Conservation (phyloP, 768 basidiomycete genomes). For the Hericium alpestre region DNA sequence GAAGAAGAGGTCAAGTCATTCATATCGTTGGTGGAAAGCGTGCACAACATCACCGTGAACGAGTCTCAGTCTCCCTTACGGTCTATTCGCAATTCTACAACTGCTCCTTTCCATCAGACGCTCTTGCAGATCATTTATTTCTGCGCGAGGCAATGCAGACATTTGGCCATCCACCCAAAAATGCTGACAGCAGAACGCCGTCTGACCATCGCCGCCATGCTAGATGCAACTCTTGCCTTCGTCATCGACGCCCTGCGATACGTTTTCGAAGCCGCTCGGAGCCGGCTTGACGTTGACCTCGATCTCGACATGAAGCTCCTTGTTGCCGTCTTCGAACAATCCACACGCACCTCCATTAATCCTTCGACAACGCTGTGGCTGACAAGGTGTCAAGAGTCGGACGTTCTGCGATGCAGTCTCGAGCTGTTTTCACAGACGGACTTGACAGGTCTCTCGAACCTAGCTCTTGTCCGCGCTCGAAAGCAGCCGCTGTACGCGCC, state of each 20-base stretch:
- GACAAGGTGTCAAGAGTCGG: constrained; percentile 66
- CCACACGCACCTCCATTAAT: constrained; percentile 57
- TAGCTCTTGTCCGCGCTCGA: constrained; percentile 48
- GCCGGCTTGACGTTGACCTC: constrained; percentile 47
- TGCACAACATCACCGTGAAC: constrained; percentile 59
- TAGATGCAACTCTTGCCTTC: constrained; percentile 53
- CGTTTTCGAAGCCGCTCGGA: constrained; percentile 54
- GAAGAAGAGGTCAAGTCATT: constrained; percentile 36
- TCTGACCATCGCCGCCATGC: constrained; percentile 43
- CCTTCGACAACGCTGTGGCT: constrained; percentile 71
- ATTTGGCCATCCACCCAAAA: constrained; percentile 37
- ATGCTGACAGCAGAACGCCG: constrained; percentile 50
- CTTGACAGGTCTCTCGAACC: constrained; percentile 57
- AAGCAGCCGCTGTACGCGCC: constrained; percentile 65
- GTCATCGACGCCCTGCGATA: constrained; percentile 58
- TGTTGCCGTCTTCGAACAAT: constrained; percentile 76
- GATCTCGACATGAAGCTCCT: constrained; percentile 77
- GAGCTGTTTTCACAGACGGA: constrained; percentile 63
- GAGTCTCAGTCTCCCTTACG: constrained; percentile 62
- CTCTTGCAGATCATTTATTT: constrained; percentile 77
- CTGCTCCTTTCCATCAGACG: constrained; percentile 66
- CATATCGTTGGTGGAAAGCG: constrained; percentile 46
- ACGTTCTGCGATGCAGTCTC: constrained; percentile 65
- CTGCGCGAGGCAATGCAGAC: constrained; percentile 54
- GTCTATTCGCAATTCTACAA: constrained; percentile 57